Base-by-base conservation (phyloP, 306 rosid species). In the Castanopsis chinensis region DNA sequence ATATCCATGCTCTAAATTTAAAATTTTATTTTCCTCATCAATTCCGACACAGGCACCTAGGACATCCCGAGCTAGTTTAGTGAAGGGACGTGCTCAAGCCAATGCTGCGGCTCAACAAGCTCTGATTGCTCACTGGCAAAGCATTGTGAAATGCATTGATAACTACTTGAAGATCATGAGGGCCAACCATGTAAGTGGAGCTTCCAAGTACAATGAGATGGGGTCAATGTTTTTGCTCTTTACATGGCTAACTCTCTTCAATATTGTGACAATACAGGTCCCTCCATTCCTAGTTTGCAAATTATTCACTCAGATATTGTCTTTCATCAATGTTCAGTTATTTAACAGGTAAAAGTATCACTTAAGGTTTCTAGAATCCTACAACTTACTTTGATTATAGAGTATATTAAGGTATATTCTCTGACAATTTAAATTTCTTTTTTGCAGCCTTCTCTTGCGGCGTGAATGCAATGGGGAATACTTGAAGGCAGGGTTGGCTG, bases 401-500 rank as follows among this genome's bases (percentile, higher is more conserved):
- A 49, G 17, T 49, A 49, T 49, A 12, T 12, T 49, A 12, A 12
- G 15, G 15, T 11, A 49, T 49, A 49, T 49, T 49, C 53, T 17
- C 53, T 49, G 53, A 49, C 53, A 49, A 10, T 49, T 49, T 49
- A 49, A 1, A 6, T 56, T 83, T 41, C 11, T 23, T 45, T 77
- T 12, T 72, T 83, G 92, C 89, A 96, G 99, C 85, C 98, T 96
- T 86, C 90, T 96, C 82, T 86, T 96, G 96, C 92, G 98, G 76
- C 99, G 98, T 0, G 99, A 96, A 93, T 96, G 99, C 88, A 96
- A 96, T n/a, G 99, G 99, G 55, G 99, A 96, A 82, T 96, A 91
- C 63, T 93, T 96, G 63, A 93, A 96, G 85, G 84, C 98, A 13
- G 99, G 99, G 43, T 86, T 96, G 92, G 98, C 97, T 70, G 99